A percentile compares a stretch with the other conserved stretches of the same genome.
Evolutionary conservation across 352 stramenopile genomes (phyloP).

Genomic region (Phytophthora palmivora): DNA sequence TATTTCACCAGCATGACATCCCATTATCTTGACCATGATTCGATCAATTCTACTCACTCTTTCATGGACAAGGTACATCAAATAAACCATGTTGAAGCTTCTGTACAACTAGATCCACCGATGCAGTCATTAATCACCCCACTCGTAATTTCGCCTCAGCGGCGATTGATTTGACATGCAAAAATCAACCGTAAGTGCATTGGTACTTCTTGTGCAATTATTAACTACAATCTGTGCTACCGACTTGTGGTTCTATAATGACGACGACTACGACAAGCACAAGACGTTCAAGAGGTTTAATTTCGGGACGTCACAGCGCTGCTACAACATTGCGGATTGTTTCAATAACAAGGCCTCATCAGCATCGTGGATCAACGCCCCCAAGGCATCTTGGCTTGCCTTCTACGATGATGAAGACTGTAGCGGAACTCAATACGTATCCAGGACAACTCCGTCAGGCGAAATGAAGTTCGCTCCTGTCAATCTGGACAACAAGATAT

Average conservation of each 20-base stretch:
- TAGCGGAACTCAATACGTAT: constrained; percentile 16
- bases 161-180: background rate
- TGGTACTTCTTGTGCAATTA: background rate
- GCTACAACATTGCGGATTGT: constrained; percentile 32
- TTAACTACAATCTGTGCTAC: constrained; percentile 10
- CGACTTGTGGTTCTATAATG: constrained; percentile 28
- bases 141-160: background rate
- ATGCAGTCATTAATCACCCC: background rate
- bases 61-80: background rate
- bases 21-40: background rate
- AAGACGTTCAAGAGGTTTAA: constrained; percentile 37
- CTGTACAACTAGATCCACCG: no score
- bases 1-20: background rate
- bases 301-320: constrained; percentile 30
- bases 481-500: constrained; percentile 31
- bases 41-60: background rate
- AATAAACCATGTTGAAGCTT: no score
- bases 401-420: constrained; percentile 36
- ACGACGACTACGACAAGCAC: constrained; percentile 34
- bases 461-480: constrained; percentile 28
- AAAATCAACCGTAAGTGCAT: background rate
- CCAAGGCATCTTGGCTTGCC: constrained; percentile 11
- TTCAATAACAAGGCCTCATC: constrained; percentile 34
- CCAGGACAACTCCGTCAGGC: constrained; percentile 2
- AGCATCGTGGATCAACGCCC: constrained; percentile 30